Base-by-base conservation (phyloP, 2,329 filamentous ascomycete genomes). In the Aphanoascus verrucosus region DNA sequence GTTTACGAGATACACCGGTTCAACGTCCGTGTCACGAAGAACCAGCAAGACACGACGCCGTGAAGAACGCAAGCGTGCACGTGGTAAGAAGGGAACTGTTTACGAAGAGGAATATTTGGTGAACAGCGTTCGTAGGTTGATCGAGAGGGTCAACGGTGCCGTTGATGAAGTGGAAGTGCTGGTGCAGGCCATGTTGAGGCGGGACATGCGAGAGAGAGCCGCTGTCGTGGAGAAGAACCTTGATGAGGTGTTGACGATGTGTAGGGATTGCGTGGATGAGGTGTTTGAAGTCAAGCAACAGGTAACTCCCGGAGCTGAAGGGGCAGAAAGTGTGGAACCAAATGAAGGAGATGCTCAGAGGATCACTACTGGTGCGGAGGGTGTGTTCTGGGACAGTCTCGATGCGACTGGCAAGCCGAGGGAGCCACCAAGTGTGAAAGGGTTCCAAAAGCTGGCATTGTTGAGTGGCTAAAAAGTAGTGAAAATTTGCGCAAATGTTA, bases 91-190 rank as follows among this genome's bases (percentile, higher is more conserved):
- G 74, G 93, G 93, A 9, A 95, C 88, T 14, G 87, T 98, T 4
- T 98, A 98, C 68, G 93, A 98, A 69, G 91, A 97, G 65, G 93
- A 97, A 69, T 98, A 98, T 68, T 79, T 98, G 4, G 84, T 95
- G 55, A 93, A 90, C 67, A 91, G 85, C 60, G 83, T 97, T 35
- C 80, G 84, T 11, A 77, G 93, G 20, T 76, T 98, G 34, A 80
- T 95, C 12, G 88, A 94, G 67, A 78, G 90, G 35, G 81, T 95
- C 19, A 88, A 90, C 67, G 76, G 75, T 19, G 78, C 84, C 2
- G 78, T 82, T 49, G 77, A 80, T 0, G 93, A 98, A 66, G 80
- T 88, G 0, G 78, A 82, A 63, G 72, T 83, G 14, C 75, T 97
- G 6, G 79, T 95, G 0, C 82, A 86, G 59, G 89, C 85, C 0